A percentile compares a stretch with the other conserved stretches of the same genome.
These are phyloP conservation scores for Blastocystis sp. DNA, from an alignment of 352 stramenopile genomes.

Conservation along the genomic window DNA sequence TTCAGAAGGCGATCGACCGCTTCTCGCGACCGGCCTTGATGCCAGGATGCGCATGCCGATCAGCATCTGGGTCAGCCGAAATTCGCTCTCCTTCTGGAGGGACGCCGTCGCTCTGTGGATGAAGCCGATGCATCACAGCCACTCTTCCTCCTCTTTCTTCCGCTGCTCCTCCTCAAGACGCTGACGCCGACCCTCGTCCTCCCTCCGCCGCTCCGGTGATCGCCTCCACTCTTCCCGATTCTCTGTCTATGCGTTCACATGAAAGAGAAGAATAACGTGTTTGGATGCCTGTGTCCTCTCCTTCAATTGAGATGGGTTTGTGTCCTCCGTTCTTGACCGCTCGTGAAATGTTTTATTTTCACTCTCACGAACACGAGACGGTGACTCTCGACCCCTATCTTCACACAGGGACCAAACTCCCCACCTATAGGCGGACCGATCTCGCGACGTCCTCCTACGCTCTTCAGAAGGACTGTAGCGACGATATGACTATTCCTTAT, in stretches of 20 bases:
- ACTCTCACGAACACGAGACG: neutral
- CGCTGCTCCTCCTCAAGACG: neutral
- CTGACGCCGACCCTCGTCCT: neutral
- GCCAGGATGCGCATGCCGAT: slow-evolving; percentile 74
- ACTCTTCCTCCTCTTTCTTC: neutral
- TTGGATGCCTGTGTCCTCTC: neutral
- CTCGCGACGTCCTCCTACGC: neutral
- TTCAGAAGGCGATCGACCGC: slow-evolving; percentile 91
- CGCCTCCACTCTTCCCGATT: slow-evolving; percentile 2
- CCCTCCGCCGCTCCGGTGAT: neutral
- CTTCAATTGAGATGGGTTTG: neutral
- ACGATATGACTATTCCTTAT: neutral
- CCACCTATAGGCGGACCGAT: neutral
- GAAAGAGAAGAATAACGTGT: neutral
- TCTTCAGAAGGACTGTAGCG: neutral
- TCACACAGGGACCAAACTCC: neutral
- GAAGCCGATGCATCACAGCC: neutral
- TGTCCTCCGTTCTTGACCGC: neutral
- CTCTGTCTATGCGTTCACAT: neutral
- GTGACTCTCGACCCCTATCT: too few species aligned
- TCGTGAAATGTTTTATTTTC: neutral
- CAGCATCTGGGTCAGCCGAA: slow-evolving; percentile 33
- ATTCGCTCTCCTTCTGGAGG: neutral
- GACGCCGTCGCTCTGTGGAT: neutral
- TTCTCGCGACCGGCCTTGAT: slow-evolving; percentile 85